These are phyloP conservation scores for Rhizophagus sp. DNA, from an alignment of 192 early-diverging fungal genomes.

Conservation along the genomic window DNA sequence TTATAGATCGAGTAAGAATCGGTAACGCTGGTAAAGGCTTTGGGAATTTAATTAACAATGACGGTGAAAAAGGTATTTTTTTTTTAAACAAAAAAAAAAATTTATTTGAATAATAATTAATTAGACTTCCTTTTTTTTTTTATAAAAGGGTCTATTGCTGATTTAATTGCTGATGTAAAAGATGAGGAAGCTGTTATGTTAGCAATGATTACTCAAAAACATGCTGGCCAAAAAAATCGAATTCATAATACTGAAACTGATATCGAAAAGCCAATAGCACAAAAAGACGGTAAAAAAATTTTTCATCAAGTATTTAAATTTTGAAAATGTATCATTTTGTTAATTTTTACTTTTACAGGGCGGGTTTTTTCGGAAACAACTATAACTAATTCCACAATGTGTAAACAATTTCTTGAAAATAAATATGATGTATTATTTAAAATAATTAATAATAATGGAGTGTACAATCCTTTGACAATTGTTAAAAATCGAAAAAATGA, in stretches of 20 bases:
- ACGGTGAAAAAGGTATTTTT: constrained; percentile 16
- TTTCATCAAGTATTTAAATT: neutral
- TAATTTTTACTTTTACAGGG: neutral
- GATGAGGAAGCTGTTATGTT: constrained; percentile 21
- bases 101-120: neutral
- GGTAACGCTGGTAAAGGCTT: constrained; percentile 23
- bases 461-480: constrained; percentile 20
- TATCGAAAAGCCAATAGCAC: neutral
- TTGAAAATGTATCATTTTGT: neutral
- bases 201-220: constrained; percentile 18
- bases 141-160: constrained; percentile 2
- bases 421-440: constrained; percentile 20
- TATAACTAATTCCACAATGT: neutral
- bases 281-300: constrained; percentile 2
- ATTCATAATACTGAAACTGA: neutral
- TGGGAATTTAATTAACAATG: constrained; percentile 17
- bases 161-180: constrained; percentile 22
- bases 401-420: constrained; percentile 25
- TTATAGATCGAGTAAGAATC: constrained; percentile 20
- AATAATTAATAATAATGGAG: constrained; percentile 8
- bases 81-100: neutral
- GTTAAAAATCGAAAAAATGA: neutral
- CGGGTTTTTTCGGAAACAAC: neutral
- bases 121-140: neutral
- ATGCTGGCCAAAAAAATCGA: neutral